Evolutionary conservation across 257 asterid species (phyloP).

Genomic region (Ajuga chamaepitys): DNA sequence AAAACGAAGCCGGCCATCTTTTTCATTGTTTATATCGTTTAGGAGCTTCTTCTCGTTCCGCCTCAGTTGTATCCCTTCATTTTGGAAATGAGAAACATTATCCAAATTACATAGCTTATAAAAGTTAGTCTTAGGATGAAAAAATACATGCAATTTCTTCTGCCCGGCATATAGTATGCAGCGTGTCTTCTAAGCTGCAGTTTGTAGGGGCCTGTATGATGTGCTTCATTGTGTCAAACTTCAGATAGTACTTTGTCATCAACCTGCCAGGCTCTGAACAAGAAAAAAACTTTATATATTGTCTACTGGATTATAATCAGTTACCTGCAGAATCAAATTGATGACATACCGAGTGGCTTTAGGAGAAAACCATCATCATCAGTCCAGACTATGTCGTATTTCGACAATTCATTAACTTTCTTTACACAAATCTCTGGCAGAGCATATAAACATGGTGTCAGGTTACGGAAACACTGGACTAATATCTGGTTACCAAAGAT

Average conservation of each 20-base stretch:
- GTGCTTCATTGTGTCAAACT: slow-evolving; percentile 95
- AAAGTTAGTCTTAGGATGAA: slow-evolving; percentile 6
- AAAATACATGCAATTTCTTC: slow-evolving; percentile 82
- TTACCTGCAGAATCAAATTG: slow-evolving; percentile 6
- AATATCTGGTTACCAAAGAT: slow-evolving; percentile 15
- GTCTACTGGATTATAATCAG: not conserved
- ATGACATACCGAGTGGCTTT: slow-evolving; percentile 75
- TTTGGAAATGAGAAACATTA: slow-evolving; percentile 19
- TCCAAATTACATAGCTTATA: slow-evolving; percentile 12
- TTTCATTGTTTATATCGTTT: slow-evolving; percentile 80
- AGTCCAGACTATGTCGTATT: slow-evolving; percentile 85
- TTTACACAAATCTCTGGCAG: slow-evolving; percentile 73
- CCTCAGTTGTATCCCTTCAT: slow-evolving; percentile 96
- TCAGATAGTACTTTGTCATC: slow-evolving; percentile 97
- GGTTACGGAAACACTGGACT: not conserved
- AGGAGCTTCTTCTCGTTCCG: slow-evolving; percentile 88
- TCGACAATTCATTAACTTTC: slow-evolving; percentile 79
- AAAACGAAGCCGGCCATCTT: slow-evolving; percentile 86
- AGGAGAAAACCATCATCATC: slow-evolving; percentile 91
- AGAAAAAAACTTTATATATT: not conserved
- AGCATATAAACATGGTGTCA: slow-evolving; percentile 18
- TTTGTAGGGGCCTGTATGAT: slow-evolving; percentile 66
- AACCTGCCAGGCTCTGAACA: slow-evolving; percentile 82
- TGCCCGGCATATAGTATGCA: slow-evolving; percentile 70
- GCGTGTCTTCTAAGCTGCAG: slow-evolving; percentile 73